A percentile compares a stretch with the other conserved stretches of the same genome.
Conservation (phyloP, 805 yeast species). For the Metschnikowia arizonensis region DNA sequence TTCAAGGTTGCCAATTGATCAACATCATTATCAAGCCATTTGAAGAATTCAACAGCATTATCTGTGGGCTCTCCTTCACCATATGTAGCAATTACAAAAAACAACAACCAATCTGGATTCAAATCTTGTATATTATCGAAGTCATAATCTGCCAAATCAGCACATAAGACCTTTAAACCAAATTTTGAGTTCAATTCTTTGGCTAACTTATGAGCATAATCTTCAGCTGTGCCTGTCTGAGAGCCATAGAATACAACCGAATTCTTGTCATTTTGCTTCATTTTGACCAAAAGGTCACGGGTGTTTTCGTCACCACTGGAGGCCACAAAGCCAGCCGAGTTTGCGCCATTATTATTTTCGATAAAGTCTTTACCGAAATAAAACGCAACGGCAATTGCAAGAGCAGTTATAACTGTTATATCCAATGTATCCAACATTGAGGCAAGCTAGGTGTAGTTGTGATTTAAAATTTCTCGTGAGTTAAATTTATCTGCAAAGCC, state of each 20-base stretch:
- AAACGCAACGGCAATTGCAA: slow-evolving; percentile 60
- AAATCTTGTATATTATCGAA: slow-evolving; percentile 69
- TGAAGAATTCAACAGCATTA: slow-evolving; percentile 78
- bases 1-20: slow-evolving; percentile 54
- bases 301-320: slow-evolving; percentile 26
- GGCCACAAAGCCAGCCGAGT: slow-evolving; percentile 30
- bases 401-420: slow-evolving; percentile 58
- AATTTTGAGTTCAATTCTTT: slow-evolving; percentile 82
- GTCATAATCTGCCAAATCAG: slow-evolving; percentile 86
- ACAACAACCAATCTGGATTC: slow-evolving; percentile 49
- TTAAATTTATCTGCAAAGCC: slow-evolving; percentile 7
- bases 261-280: slow-evolving; percentile 63
- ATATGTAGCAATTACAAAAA: slow-evolving; percentile 82
- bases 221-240: slow-evolving; percentile 98
- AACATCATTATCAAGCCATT: slow-evolving; percentile 54
- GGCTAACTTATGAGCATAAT: slow-evolving; percentile 84
- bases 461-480: slow-evolving; percentile 55
- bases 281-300: slow-evolving; percentile 56
- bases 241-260: slow-evolving; percentile 85
- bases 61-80: slow-evolving; percentile 99
- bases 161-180: slow-evolving; percentile 77
- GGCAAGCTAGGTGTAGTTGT: slow-evolving; percentile 17
- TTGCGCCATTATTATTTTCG: slow-evolving; percentile 35
- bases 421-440: slow-evolving; percentile 67
- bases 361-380: slow-evolving; percentile 61